Evolutionary conservation across 257 asterid genomes (phyloP).

Genomic region (Lycium barbarum): DNA sequence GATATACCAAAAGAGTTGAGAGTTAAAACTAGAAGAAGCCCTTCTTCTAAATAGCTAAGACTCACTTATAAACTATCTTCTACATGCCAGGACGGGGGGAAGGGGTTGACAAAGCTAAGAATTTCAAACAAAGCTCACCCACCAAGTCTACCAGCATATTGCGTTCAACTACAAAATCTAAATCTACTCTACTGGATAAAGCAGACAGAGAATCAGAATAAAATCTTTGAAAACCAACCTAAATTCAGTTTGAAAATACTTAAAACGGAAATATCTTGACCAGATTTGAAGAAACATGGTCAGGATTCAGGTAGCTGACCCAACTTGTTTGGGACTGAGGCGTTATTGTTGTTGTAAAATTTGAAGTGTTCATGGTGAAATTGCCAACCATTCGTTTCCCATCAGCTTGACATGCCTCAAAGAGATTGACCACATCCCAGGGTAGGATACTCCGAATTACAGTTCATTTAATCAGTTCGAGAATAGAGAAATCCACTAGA

Average conservation of each 20-base stretch:
- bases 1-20: neutral
- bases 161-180: neutral
- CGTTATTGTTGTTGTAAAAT: neutral
- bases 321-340: too few relatives aligned
- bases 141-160: neutral
- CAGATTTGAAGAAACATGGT: neutral
- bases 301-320: too few relatives aligned
- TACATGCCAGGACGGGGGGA: neutral
- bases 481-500: neutral
- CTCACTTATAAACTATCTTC: neutral
- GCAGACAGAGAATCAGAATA: neutral
- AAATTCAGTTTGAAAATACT: neutral
- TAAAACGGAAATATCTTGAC: neutral
- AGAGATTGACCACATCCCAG: neutral
- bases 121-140: neutral
- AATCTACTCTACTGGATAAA: neutral
- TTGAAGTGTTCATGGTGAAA: neutral
- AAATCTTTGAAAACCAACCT: neutral
- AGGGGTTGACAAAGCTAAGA: neutral
- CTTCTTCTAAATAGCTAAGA: slow-evolving; percentile 17
- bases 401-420: neutral
- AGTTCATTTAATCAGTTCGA: neutral
- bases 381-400: neutral
- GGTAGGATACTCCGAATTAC: neutral
- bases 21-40: slow-evolving; percentile 12